These are phyloP conservation scores for Zoysia pacifica DNA, from an alignment of 176 grass and related monocot genomes.

Conservation along the genomic window DNA sequence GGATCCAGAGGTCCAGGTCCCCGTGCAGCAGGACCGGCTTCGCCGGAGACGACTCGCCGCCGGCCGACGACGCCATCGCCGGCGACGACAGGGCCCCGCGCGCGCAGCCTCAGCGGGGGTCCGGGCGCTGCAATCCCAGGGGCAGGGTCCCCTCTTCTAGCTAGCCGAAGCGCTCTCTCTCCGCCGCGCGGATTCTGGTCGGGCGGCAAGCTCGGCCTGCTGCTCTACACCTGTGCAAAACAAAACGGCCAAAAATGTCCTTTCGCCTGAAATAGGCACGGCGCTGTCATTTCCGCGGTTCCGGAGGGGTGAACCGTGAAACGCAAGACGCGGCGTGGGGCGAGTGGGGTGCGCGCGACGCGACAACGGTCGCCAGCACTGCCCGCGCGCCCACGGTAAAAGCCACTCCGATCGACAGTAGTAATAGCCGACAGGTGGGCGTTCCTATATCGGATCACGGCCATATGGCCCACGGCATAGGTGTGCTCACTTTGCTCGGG, in stretches of 20 bases:
- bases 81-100: conserved; percentile 7
- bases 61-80: conserved; percentile 52
- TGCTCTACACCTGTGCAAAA: neutral
- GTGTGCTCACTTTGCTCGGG: neutral
- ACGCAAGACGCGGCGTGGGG: neutral
- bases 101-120: neutral
- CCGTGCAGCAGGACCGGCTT: conserved; percentile 69
- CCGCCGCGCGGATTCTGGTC: conserved; percentile 29
- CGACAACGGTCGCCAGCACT: conserved; percentile 21
- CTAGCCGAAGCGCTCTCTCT: neutral
- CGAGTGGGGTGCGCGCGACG: neutral
- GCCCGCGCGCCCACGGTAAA: neutral
- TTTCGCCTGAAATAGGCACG: conserved; percentile 43
- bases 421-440: neutral
- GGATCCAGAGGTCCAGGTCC: conserved; percentile 76
- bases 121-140: neutral
- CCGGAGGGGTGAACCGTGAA: neutral
- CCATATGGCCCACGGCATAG: neutral
- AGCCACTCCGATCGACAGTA: too few relatives aligned
- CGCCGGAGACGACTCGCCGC: conserved; percentile 39
- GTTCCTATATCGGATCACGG: neutral
- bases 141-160: neutral
- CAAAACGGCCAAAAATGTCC: conserved; percentile 22
- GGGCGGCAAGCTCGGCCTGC: conserved; percentile 1
- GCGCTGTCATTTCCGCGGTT: neutral